Evolutionary conservation across 2,329 filamentous ascomycete species (phyloP), one percentile per base, ranked within the genome.

Genomic region (Cladophialophora carrionii): DNA sequence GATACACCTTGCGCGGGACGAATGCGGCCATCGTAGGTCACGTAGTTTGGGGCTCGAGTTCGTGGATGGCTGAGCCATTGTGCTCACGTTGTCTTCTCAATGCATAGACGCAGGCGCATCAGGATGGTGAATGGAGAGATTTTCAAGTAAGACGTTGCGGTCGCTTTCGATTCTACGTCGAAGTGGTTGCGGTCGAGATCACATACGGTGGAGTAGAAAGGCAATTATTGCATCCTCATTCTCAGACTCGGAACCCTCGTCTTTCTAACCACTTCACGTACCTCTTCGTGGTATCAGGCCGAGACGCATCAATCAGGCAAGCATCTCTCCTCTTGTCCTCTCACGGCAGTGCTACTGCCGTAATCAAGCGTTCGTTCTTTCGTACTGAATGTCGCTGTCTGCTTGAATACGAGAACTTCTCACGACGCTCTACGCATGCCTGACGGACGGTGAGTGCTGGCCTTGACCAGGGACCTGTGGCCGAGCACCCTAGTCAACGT

Each of bases 1-100:
- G 87, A 77, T 96, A 98, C 60, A 81, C 79, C 70, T 82, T 77
- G 72, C 94, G 91, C 29, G 95, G 91, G 49, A 89, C 77, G 79
- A 98, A 96, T 46, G 76, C 73, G 55, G 77, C 67, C 73, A 75
- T 75, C 14, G 34, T 64, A 56, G 31, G n/a, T 52, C 9, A 17
- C 37, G 31, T 9, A 17, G 22, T 26, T 34, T 29, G 31, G 29
- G 24, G 20, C 24, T 55, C 14, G 6, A 32, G 46, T 9, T 5
- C 0, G 20, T 43, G 29, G 32, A 26, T 37, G 9, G 12, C 52
- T 3, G 17, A 48, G 65, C 65, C 65, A 67, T 67, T 54, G 31
- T 55, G 26, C 48, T 51, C 20, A 29, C 48, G 26, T 22, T 20
- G 4, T 26, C 20, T 51, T 9, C 22, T 51, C 48, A 9, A 26